Evolutionary conservation across 371 early-diverging fungal species (phyloP).

Genomic region (Circinella umbellata): DNA sequence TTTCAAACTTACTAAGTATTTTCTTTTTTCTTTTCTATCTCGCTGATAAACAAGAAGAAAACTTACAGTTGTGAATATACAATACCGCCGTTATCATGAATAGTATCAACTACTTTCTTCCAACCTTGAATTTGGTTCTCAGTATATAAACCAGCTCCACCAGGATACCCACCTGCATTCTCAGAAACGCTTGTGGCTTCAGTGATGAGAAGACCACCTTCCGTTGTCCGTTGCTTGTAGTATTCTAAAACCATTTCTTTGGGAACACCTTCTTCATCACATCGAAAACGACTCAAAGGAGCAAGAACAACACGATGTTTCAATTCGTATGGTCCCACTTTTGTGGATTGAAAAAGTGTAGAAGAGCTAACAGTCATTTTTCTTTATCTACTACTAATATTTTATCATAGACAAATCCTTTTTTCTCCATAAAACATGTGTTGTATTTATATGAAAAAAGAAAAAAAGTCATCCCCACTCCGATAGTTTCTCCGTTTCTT

Average conservation of each 20-base stretch:
- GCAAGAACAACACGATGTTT: conserved; percentile 59
- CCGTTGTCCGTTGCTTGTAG: conserved; percentile 61
- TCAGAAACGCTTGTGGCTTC: conserved; percentile 56
- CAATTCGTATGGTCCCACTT: conserved; percentile 26
- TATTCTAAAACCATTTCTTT: conserved; percentile 51
- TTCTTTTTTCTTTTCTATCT: too few species aligned
- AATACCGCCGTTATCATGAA: conserved; percentile 60
- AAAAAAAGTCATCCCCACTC: too few species aligned
- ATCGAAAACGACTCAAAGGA: conserved; percentile 56
- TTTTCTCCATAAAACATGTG: too few species aligned
- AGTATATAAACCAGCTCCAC: conserved; percentile 50
- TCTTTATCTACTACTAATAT: too few species aligned
- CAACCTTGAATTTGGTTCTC: conserved; percentile 58
- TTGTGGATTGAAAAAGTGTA: conserved; percentile 29
- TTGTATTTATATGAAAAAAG: too few species aligned
- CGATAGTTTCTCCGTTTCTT: too few species aligned
- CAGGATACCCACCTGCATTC: conserved; percentile 39
- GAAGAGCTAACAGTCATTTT: background rate
- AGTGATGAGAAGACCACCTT: conserved; percentile 59
- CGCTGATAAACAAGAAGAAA: background rate
- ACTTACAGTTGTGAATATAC: conserved; percentile 58
- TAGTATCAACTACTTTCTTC: conserved; percentile 59
- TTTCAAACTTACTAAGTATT: background rate
- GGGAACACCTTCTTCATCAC: conserved; percentile 33
- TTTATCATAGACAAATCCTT: too few species aligned